phyloP scores from a whole-genome alignment of 257 asterid genomes.

The Penstemon davidsonii region DNA sequence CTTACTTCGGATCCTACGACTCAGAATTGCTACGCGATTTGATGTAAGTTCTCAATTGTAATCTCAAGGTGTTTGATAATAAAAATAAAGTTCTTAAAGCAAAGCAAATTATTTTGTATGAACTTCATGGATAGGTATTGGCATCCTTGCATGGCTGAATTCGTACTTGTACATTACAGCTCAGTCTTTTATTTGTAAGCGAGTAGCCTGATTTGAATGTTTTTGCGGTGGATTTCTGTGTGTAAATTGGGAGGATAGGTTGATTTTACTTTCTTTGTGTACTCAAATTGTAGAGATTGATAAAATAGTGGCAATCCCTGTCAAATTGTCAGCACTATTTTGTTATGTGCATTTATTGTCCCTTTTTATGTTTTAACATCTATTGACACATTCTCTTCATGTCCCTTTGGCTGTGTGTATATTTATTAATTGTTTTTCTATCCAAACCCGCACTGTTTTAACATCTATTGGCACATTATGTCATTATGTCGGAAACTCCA shows the following conservation, averaged over 20 bases:
- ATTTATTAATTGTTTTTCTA: neutral
- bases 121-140: neutral
- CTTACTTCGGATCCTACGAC: constrained; percentile 77
- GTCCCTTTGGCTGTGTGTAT: neutral
- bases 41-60: constrained; percentile 63
- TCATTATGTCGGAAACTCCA: neutral
- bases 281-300: neutral
- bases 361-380: neutral
- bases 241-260: neutral
- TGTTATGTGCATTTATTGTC: neutral
- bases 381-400: neutral
- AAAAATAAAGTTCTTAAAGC: constrained; percentile 18
- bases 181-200: neutral
- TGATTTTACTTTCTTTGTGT: neutral
- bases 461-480: neutral
- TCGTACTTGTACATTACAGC: neutral
- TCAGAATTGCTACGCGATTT: constrained; percentile 81
- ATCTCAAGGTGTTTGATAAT: constrained; percentile 15
- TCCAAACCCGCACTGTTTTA: neutral
- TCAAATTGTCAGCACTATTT: neutral
- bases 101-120: neutral
- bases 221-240: neutral
- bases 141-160: neutral
- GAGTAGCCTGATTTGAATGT: neutral
- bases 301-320: neutral